Conservation (phyloP, 768 basidiomycete species). For the Galerina marginata region DNA sequence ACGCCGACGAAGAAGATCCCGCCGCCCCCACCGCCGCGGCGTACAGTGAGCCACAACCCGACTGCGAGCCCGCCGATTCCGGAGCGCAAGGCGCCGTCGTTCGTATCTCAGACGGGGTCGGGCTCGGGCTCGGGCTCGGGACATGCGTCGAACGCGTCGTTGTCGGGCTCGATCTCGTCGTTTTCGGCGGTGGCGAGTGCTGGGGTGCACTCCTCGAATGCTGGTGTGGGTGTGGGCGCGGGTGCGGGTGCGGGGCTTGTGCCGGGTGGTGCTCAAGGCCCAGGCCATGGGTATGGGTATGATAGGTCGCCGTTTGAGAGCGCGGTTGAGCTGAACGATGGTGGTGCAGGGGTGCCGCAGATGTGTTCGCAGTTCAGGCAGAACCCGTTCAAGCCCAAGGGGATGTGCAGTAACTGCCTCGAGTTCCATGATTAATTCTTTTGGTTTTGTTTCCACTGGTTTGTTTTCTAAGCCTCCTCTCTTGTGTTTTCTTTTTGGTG, state of each 20-base stretch:
- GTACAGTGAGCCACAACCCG: slow-evolving; percentile 36
- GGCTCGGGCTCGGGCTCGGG: neutral
- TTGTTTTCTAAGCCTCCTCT: no score
- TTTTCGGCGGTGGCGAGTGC: no score
- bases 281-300: slow-evolving; percentile 30
- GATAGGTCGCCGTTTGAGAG: slow-evolving; percentile 73
- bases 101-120: neutral
- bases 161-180: slow-evolving; percentile 10
- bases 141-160: slow-evolving; percentile 7
- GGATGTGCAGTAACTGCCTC: slow-evolving; percentile 46
- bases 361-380: slow-evolving; percentile 65
- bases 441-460: no score
- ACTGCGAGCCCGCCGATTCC: slow-evolving; percentile 46
- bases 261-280: neutral
- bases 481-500: no score
- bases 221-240: no score
- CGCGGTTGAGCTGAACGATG: slow-evolving; percentile 48
- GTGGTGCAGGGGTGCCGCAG: neutral
- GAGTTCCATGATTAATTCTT: no score
- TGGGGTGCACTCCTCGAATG: neutral
- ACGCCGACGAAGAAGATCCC: slow-evolving; percentile 51
- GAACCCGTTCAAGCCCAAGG: slow-evolving; percentile 68
- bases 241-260: no score
- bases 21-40: slow-evolving; percentile 71
- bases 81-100: slow-evolving; percentile 34